phyloP scores from a whole-genome alignment of 495 filamentous ascomycete species.

The Tetracladium setigerum region DNA sequence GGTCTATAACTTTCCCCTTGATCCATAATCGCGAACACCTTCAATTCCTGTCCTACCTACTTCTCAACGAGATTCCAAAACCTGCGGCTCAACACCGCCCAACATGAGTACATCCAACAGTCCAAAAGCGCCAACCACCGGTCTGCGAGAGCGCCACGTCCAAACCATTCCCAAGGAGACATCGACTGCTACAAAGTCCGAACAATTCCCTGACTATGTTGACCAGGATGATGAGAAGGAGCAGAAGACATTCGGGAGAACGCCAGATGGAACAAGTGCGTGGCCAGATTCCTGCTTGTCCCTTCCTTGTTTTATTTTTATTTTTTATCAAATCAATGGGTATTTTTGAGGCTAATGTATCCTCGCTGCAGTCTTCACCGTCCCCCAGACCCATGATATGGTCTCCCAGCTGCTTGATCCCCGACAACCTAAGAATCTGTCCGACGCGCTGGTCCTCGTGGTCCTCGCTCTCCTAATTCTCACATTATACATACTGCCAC shows the following conservation, averaged over 20 bases:
- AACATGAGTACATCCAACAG: slow-evolving; percentile 5
- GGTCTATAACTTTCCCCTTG: no score
- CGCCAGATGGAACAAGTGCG: slow-evolving; percentile 83
- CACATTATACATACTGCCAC: slow-evolving; percentile 63
- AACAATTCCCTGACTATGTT: slow-evolving; percentile 10
- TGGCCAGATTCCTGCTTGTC: not conserved
- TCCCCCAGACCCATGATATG: slow-evolving; percentile 97
- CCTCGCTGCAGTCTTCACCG: slow-evolving; percentile 68
- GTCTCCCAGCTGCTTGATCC: slow-evolving; percentile 94
- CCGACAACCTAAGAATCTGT: slow-evolving; percentile 89
- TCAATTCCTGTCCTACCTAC: no score
- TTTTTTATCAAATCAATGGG: not conserved
- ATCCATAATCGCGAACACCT: no score
- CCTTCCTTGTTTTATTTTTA: not conserved
- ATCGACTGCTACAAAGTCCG: slow-evolving; percentile 27
- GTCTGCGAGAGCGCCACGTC: slow-evolving; percentile 39
- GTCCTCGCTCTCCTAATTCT: slow-evolving; percentile 68
- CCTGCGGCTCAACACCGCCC: slow-evolving; percentile 10
- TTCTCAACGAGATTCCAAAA: no score
- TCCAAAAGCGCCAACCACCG: slow-evolving; percentile 7
- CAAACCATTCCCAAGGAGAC: slow-evolving; percentile 28
- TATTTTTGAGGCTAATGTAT: slow-evolving; percentile 1
- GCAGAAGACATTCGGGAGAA: slow-evolving; percentile 82
- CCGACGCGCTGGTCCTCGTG: slow-evolving; percentile 75
- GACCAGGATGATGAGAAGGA: slow-evolving; percentile 33